These are phyloP conservation scores for Hypoxylon sp. DNA, from an alignment of 2,329 filamentous ascomycete species.

Conservation along the genomic window DNA sequence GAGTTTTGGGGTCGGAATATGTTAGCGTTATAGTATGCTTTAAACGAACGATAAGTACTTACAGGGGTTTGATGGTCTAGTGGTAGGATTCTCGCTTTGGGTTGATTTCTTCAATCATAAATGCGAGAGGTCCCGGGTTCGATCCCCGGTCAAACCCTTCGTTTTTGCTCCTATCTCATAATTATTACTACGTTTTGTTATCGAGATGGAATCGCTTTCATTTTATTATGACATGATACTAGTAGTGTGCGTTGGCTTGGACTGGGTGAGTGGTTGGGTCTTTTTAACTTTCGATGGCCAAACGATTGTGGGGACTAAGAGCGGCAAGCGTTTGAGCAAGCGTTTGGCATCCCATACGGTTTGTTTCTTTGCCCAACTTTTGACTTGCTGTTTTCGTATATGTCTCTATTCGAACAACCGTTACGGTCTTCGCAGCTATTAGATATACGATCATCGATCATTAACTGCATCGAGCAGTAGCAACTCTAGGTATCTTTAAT, in stretches of 20 bases:
- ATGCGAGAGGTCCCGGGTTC: conserved; percentile 62
- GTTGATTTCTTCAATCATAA: conserved; percentile 13
- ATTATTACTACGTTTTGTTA: too few relatives aligned
- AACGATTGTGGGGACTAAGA: too few relatives aligned
- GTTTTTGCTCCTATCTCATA: conserved; percentile 20
- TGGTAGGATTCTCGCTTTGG: conserved; percentile 48
- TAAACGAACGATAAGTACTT: conserved; percentile 1
- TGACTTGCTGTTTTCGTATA: too few relatives aligned
- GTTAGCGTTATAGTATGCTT: background rate
- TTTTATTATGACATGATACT: too few relatives aligned
- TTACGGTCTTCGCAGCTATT: background rate
- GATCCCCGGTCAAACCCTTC: conserved; percentile 57
- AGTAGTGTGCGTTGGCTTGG: too few relatives aligned
- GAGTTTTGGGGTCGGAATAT: background rate
- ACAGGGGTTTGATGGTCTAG: conserved; percentile 42
- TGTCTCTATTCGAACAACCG: background rate
- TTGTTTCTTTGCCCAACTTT: too few relatives aligned
- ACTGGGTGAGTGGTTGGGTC: too few relatives aligned
- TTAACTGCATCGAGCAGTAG: background rate
- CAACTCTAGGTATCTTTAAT: background rate
- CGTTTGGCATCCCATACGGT: too few relatives aligned
- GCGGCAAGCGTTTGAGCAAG: too few relatives aligned
- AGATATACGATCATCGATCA: background rate
- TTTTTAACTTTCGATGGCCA: too few relatives aligned
- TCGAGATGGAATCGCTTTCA: too few relatives aligned